These are phyloP conservation scores for Aegilops speltoides DNA, from an alignment of 176 grass and related monocot species.

Conservation along the genomic window DNA sequence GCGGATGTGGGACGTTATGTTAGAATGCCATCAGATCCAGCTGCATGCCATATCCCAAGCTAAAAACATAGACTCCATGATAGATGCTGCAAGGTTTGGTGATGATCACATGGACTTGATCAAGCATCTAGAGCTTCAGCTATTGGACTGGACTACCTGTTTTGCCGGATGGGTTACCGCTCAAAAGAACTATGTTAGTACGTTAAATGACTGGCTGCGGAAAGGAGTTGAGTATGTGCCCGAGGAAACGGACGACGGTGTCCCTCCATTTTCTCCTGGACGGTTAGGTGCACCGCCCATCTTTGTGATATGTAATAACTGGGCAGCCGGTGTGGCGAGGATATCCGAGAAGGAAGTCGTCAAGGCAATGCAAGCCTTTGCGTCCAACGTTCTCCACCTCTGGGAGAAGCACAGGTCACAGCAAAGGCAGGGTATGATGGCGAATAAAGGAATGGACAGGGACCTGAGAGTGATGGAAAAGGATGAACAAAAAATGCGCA, in stretches of 20 bases:
- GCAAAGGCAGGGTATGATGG: constrained; percentile 76
- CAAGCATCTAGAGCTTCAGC: constrained; percentile 61
- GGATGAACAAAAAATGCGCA: constrained; percentile 74
- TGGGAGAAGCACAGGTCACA: constrained; percentile 71
- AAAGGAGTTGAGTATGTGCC: constrained; percentile 74
- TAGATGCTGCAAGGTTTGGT: constrained; percentile 53
- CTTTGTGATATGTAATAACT: constrained; percentile 85
- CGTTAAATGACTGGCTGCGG: constrained; percentile 71
- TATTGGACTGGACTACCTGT: constrained; percentile 72
- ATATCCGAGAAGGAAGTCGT: constrained; percentile 70
- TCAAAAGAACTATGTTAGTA: constrained; percentile 65
- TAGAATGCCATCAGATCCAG: constrained; percentile 93
- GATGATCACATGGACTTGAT: constrained; percentile 65
- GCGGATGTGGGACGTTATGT: constrained; percentile 76
- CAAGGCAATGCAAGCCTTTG: constrained; percentile 63
- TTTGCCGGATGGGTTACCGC: constrained; percentile 72
- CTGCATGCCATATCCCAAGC: constrained; percentile 79
- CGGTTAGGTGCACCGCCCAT: constrained; percentile 82
- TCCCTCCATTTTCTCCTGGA: constrained; percentile 86
- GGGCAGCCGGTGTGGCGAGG: constrained; percentile 57
- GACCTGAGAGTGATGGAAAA: constrained; percentile 70
- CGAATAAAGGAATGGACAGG: constrained; percentile 72
- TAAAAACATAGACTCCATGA: constrained; percentile 77
- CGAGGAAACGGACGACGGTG: constrained; percentile 87
- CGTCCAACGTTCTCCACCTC: constrained; percentile 51